These are phyloP conservation scores for Verticillium isaacii DNA, from an alignment of 2,329 filamentous ascomycete genomes.

Conservation along the genomic window DNA sequence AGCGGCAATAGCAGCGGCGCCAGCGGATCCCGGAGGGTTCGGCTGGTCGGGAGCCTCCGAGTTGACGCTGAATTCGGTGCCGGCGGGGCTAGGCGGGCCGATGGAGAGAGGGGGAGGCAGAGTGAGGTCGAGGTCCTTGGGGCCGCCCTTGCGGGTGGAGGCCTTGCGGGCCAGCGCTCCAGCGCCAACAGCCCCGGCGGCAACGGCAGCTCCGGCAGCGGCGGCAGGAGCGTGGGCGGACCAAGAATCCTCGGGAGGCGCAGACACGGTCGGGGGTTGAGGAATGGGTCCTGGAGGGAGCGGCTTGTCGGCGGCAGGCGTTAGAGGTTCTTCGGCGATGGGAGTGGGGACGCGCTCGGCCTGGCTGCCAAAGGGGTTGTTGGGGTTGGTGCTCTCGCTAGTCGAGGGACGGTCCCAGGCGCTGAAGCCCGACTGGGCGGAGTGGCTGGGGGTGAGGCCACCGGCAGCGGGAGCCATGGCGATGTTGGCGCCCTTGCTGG, in stretches of 20 bases:
- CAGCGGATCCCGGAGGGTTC: slow-evolving; percentile 35
- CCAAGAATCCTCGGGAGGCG: neutral
- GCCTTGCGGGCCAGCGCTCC: slow-evolving; percentile 44
- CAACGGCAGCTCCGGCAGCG: slow-evolving; percentile 17
- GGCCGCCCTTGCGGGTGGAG: slow-evolving; percentile 50
- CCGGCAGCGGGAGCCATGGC: slow-evolving; percentile 25
- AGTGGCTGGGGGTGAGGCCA: slow-evolving; percentile 20
- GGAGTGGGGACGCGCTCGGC: slow-evolving; percentile 45
- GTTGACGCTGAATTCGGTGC: slow-evolving; percentile 57
- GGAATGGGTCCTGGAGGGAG: slow-evolving; percentile 6
- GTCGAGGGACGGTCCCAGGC: slow-evolving; percentile 45
- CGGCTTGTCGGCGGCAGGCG: slow-evolving; percentile 26
- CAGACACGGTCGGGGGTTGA: slow-evolving; percentile 31
- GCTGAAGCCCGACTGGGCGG: slow-evolving; percentile 21
- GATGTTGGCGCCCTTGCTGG: slow-evolving; percentile 43
- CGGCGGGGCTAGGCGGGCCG: slow-evolving; percentile 54
- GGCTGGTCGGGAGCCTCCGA: slow-evolving; percentile 44
- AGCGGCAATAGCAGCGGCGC: slow-evolving; percentile 57
- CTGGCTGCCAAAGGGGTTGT: slow-evolving; percentile 68
- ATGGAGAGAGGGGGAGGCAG: slow-evolving; percentile 28
- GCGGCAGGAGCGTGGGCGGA: slow-evolving; percentile 21
- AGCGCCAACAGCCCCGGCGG: slow-evolving; percentile 30
- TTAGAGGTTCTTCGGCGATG: slow-evolving; percentile 31
- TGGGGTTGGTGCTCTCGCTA: slow-evolving; percentile 42
- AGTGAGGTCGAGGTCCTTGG: slow-evolving; percentile 51